Percentiles rank a stretch among this genome's conserved stretches.
Evolutionary conservation across 768 basidiomycete genomes (phyloP).

Genomic region (Mycena kentingensis): DNA sequence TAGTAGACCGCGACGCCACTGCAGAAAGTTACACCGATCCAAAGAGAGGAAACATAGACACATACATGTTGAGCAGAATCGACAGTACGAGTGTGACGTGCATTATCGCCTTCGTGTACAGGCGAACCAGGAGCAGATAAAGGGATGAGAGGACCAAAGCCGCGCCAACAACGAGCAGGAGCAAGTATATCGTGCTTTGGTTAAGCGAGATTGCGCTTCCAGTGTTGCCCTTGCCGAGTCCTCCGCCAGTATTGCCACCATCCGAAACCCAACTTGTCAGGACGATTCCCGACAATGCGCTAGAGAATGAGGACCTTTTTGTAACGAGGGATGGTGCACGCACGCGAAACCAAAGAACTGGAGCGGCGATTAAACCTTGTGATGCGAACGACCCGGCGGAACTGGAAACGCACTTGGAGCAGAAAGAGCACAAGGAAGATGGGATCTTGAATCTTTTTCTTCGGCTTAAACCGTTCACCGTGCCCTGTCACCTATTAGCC

Average conservation of each 20-base stretch:
- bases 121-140: slow-evolving; percentile 71
- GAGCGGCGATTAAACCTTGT: not conserved
- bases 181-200: slow-evolving; percentile 71
- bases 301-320: too few relatives aligned
- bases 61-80: slow-evolving; percentile 65
- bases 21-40: slow-evolving; percentile 11
- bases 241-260: slow-evolving; percentile 70
- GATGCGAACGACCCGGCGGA: not conserved
- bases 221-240: slow-evolving; percentile 55
- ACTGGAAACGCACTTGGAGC: slow-evolving; percentile 50
- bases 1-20: slow-evolving; percentile 71
- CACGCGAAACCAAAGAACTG: slow-evolving; percentile 72
- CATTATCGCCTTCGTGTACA: slow-evolving; percentile 76
- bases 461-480: slow-evolving; percentile 65
- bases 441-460: slow-evolving; percentile 72
- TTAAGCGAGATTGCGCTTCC: slow-evolving; percentile 69
- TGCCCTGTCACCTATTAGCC: too few relatives aligned
- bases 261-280: slow-evolving; percentile 61
- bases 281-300: slow-evolving; percentile 64
- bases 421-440: slow-evolving; percentile 72
- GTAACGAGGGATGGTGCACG: too few relatives aligned
- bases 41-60: slow-evolving; percentile 13
- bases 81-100: slow-evolving; percentile 71
- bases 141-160: slow-evolving; percentile 64
- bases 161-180: slow-evolving; percentile 70